A percentile compares a stretch with the other conserved stretches of the same genome.
Evolutionary conservation across 192 early-diverging fungal species (phyloP).

Genomic region (Coemansia sp.): DNA sequence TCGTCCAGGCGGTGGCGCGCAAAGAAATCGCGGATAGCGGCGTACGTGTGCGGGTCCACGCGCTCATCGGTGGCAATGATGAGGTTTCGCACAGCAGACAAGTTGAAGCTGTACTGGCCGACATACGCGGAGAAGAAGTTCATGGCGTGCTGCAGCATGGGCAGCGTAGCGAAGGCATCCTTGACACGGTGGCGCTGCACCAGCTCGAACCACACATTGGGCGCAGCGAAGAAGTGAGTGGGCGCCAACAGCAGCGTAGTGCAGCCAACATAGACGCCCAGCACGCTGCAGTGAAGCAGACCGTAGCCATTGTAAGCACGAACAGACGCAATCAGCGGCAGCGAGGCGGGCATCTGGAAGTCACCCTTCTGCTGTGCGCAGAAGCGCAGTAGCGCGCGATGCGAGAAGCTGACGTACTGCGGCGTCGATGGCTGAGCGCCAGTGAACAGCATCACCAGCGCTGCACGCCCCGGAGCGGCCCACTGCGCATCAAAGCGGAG

Average conservation of each 20-base stretch:
- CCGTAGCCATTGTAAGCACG: conserved; percentile 56
- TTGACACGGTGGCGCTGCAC: conserved; percentile 71
- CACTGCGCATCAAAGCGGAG: conserved; percentile 59
- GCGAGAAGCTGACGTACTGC: conserved; percentile 50
- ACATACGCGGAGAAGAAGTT: conserved; percentile 48
- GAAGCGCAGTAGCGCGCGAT: conserved; percentile 38
- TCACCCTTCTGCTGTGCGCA: conserved; percentile 52
- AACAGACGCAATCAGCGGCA: conserved; percentile 50
- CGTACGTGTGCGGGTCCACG: conserved; percentile 50
- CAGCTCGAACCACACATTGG: conserved; percentile 72
- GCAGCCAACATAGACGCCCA: conserved; percentile 60
- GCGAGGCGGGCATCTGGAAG: conserved; percentile 49
- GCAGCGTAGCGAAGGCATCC: conserved; percentile 63
- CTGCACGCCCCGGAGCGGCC: conserved; percentile 51
- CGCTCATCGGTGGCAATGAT: conserved; percentile 62
- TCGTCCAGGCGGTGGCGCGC: conserved; percentile 64
- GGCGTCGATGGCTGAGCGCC: conserved; percentile 48
- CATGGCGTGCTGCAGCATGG: conserved; percentile 71
- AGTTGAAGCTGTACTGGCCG: conserved; percentile 53
- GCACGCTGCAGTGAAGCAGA: conserved; percentile 52
- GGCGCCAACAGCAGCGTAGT: conserved; percentile 64
- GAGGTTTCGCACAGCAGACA: conserved; percentile 61
- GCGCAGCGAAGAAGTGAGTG: conserved; percentile 59
- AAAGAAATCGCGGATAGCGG: conserved; percentile 59
- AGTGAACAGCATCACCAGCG: conserved; percentile 58